Conservation (phyloP, 768 basidiomycete species). For the Vararia minispora region DNA sequence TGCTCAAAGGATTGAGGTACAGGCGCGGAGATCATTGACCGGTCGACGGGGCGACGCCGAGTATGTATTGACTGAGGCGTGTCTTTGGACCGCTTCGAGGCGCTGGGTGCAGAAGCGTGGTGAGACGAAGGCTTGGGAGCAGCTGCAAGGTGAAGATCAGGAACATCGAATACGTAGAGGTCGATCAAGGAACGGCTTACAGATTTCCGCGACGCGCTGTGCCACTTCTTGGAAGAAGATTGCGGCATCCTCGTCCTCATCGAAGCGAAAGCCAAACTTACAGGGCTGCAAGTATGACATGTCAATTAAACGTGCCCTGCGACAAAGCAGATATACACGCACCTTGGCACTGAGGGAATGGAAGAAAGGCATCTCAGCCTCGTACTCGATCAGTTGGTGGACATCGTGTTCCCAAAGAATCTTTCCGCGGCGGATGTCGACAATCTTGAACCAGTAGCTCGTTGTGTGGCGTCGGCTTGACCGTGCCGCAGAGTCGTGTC, state of each 20-base stretch:
- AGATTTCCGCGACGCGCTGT: conserved; percentile 36
- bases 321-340: conserved; percentile 20
- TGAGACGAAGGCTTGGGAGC: conserved; percentile 19
- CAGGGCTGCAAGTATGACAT: conserved; percentile 20
- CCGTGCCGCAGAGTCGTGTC: conserved; percentile 17
- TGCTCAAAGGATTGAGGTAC: conserved; percentile 54
- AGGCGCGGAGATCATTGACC: conserved; percentile 45
- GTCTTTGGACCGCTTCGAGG: conserved; percentile 16
- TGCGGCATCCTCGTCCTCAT: conserved; percentile 49
- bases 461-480: conserved; percentile 18
- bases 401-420: conserved; percentile 62
- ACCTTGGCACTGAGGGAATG: conserved; percentile 84
- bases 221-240: conserved; percentile 50
- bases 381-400: conserved; percentile 53
- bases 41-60: conserved; percentile 19
- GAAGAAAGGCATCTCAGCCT: conserved; percentile 83
- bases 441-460: conserved; percentile 53
- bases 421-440: conserved; percentile 44
- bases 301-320: neutral
- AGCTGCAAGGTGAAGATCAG: conserved; percentile 1
- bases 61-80: conserved; percentile 6
- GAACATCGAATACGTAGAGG: conserved; percentile 2
- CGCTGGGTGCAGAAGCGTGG: no score
- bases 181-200: conserved; percentile 13
- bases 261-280: conserved; percentile 45